Conservation (phyloP, 176 grass and related monocot species). For the Tuctoria greenei region DNA sequence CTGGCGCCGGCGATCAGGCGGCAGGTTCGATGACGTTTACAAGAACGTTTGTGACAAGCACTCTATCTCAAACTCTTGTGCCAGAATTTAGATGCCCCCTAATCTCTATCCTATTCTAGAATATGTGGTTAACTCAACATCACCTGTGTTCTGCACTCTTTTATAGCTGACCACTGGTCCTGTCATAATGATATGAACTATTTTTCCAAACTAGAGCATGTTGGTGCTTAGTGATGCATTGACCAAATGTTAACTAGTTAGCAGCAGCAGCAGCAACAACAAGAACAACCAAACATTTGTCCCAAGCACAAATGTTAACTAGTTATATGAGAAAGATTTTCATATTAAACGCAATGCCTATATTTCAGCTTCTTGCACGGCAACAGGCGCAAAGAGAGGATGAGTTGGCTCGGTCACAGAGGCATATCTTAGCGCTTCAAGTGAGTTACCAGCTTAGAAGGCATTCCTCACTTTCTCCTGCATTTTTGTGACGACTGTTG, state of each 20-base stretch:
- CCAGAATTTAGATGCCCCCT: too few species aligned
- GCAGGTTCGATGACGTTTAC: too few species aligned
- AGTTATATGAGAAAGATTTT: conserved; percentile 25
- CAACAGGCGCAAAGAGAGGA: conserved; percentile 98
- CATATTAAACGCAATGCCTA: conserved; percentile 33
- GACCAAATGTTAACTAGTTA: conserved; percentile 4
- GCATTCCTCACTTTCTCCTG: neutral
- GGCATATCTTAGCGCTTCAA: conserved; percentile 97
- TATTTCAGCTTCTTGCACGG: conserved; percentile 79
- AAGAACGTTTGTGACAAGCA: too few species aligned
- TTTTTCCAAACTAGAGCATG: conserved; percentile 8
- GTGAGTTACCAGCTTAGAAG: conserved; percentile 50
- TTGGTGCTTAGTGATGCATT: conserved; percentile 16
- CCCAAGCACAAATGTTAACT: too few species aligned
- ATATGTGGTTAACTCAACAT: too few species aligned
- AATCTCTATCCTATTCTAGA: too few species aligned
- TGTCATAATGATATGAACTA: neutral
- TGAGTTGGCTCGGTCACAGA: conserved; percentile 90
- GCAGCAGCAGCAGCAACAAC: too few species aligned
- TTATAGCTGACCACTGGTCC: neutral
- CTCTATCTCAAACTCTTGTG: too few species aligned
- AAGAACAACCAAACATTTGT: too few species aligned
- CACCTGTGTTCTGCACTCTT: conserved; percentile 19
- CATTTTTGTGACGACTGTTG: neutral
- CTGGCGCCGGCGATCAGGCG: too few species aligned